A percentile compares a stretch with the other conserved stretches of the same genome.
Evolutionary conservation across 495 filamentous ascomycete species (phyloP).

Genomic region (Diplogelasinospora grovesii): DNA sequence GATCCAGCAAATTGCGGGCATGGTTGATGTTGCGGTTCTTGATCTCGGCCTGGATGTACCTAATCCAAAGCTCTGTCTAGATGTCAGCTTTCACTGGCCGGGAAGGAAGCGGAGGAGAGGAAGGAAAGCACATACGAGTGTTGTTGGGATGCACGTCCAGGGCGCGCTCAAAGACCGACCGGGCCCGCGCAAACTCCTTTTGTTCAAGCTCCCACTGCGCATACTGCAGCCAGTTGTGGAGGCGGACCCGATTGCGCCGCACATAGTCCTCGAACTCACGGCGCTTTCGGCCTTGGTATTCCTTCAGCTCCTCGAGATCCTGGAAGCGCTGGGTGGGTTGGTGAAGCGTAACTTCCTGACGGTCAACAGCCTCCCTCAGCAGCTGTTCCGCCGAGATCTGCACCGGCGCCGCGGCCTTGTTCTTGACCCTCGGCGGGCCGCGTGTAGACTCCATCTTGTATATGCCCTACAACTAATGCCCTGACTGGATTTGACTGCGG

Average conservation of each 20-base stretch:
- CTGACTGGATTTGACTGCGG: too few species aligned
- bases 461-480: too few species aligned
- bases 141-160: slow-evolving; percentile 85
- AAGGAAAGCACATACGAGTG: slow-evolving; percentile 58
- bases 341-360: slow-evolving; percentile 82
- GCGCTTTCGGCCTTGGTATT: slow-evolving; percentile 90
- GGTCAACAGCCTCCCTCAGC: slow-evolving; percentile 94
- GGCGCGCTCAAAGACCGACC: slow-evolving; percentile 94
- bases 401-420: slow-evolving; percentile 81
- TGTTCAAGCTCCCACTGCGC: slow-evolving; percentile 96
- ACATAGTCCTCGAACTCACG: slow-evolving; percentile 99
- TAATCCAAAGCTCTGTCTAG: slow-evolving; percentile 47
- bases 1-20: slow-evolving; percentile 88
- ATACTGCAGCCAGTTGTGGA: slow-evolving; percentile 99
- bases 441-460: slow-evolving; percentile 85
- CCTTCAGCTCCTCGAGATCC: slow-evolving; percentile 95
- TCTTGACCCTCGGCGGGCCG: slow-evolving; percentile 93
- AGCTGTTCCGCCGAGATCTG: slow-evolving; percentile 97
- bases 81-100: slow-evolving; percentile 2
- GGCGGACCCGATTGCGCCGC: slow-evolving; percentile 85
- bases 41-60: slow-evolving; percentile 96
- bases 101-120: neutral
- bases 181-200: slow-evolving; percentile 92
- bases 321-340: slow-evolving; percentile 92
- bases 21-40: slow-evolving; percentile 95